Conservation (phyloP, 106 monocot genomes). For the Dioscorea dumetorum region DNA sequence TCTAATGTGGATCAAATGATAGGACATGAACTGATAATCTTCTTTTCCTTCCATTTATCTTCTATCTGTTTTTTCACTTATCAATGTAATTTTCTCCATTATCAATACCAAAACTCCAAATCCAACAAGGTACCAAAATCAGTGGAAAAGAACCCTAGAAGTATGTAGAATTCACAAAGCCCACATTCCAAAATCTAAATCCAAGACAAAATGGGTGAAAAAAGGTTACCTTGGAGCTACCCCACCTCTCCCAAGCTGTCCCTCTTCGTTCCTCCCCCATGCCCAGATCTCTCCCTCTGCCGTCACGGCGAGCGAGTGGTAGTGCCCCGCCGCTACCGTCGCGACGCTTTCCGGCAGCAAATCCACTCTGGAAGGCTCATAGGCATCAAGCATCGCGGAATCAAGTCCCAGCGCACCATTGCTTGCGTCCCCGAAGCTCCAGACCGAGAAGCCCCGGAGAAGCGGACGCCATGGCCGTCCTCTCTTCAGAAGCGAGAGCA, state of each 20-base stretch:
- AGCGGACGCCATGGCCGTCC: too few species aligned
- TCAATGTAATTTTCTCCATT: too few species aligned
- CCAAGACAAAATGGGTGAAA: background rate
- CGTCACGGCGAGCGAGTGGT: slow-evolving; percentile 83
- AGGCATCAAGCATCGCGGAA: slow-evolving; percentile 46
- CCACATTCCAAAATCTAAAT: too few species aligned
- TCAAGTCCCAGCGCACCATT: slow-evolving; percentile 67
- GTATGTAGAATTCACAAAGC: too few species aligned
- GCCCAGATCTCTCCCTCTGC: slow-evolving; percentile 65
- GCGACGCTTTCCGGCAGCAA: slow-evolving; percentile 36
- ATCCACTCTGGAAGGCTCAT: slow-evolving; percentile 58
- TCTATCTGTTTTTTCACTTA: too few species aligned
- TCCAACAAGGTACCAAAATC: too few species aligned
- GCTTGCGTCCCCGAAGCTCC: slow-evolving; percentile 92
- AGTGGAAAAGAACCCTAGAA: too few species aligned
- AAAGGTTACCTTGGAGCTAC: slow-evolving; percentile 38
- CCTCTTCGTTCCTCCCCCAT: slow-evolving; percentile 87
- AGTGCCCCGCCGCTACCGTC: slow-evolving; percentile 61
- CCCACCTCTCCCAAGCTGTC: slow-evolving; percentile 62
- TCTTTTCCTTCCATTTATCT: too few species aligned
- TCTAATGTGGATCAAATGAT: too few species aligned
- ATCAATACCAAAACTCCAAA: too few species aligned
- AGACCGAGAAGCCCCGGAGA: slow-evolving; percentile 22
- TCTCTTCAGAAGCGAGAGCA: too few species aligned
- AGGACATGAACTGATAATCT: too few species aligned